Evolutionary conservation across 2,329 filamentous ascomycete genomes (phyloP).

Genomic region (Trichoderma koningii): DNA sequence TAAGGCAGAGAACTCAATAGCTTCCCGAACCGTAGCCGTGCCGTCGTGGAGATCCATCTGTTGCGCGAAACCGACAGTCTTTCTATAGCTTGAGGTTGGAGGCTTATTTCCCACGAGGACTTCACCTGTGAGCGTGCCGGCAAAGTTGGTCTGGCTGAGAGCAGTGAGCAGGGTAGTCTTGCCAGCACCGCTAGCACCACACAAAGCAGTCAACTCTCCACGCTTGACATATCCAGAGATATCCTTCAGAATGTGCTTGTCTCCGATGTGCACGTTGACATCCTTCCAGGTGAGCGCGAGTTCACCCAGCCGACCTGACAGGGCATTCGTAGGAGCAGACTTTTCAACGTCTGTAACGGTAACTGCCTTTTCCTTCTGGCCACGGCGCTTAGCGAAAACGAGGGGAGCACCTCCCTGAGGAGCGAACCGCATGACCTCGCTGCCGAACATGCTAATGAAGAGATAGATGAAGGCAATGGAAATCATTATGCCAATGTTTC

Average conservation of each 20-base stretch:
- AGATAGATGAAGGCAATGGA: constrained; percentile 74
- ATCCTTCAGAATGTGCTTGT: constrained; percentile 42
- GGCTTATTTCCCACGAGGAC: constrained; percentile 75
- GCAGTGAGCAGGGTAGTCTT: constrained; percentile 86
- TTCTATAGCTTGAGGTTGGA: constrained; percentile 72
- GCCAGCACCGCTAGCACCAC: constrained; percentile 81
- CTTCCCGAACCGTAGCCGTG: constrained; percentile 68
- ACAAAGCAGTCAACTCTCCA: constrained; percentile 73
- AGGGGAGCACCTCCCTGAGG: background rate
- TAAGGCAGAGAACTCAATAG: constrained; percentile 64
- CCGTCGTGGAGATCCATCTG: constrained; percentile 78
- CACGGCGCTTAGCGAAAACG: background rate
- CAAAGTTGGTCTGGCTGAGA: constrained; percentile 75
- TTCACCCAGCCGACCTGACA: too few species aligned
- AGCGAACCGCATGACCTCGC: constrained; percentile 66
- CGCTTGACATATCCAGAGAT: constrained; percentile 84
- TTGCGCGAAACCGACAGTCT: constrained; percentile 78
- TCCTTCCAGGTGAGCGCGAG: constrained; percentile 69
- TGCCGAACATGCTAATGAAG: constrained; percentile 66
- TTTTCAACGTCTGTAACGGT: constrained; percentile 46
- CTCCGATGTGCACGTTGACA: constrained; percentile 58
- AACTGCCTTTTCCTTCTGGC: background rate
- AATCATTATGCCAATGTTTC: constrained; percentile 60
- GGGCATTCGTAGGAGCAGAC: constrained; percentile 37
- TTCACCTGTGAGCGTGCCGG: constrained; percentile 74